Conservation (phyloP, 1,284 basidiomycete genomes). For the Mycosarcoma maydis region DNA sequence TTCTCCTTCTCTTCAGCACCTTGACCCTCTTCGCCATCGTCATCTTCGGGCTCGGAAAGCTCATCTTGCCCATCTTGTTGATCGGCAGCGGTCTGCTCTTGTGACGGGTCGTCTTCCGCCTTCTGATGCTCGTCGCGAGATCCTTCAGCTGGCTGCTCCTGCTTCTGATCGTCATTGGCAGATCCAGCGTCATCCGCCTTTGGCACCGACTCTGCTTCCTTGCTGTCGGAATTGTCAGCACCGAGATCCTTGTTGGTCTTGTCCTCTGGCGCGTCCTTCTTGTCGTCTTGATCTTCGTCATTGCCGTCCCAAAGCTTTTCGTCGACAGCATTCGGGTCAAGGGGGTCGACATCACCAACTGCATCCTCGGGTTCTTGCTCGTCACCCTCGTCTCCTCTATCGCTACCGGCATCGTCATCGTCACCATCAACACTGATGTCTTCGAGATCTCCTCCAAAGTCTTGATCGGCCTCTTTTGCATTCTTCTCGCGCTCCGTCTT, state of each 20-base stretch:
- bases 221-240: conserved; percentile 66
- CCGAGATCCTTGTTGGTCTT: conserved; percentile 67
- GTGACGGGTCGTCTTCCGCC: conserved; percentile 22
- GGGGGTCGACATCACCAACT: conserved; percentile 82
- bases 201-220: conserved; percentile 41
- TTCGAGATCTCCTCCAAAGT: conserved; percentile 81
- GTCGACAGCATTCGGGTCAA: conserved; percentile 88
- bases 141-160: conserved; percentile 69
- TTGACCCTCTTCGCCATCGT: conserved; percentile 52
- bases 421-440: conserved; percentile 69
- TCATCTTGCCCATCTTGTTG: conserved; percentile 37
- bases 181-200: conserved; percentile 32
- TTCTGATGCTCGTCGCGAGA: conserved; percentile 68
- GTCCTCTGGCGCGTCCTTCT: conserved; percentile 56
- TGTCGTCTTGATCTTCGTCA: conserved; percentile 73
- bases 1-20: conserved; percentile 61
- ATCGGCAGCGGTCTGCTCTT: conserved; percentile 21
- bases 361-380: conserved; percentile 80
- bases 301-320: conserved; percentile 98
- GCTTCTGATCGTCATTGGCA: conserved; percentile 64
- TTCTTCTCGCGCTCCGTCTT: conserved; percentile 71
- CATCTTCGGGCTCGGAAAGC: conserved; percentile 42
- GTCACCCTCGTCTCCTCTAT: conserved; percentile 69
- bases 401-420: conserved; percentile 72
- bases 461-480: conserved; percentile 71